Evolutionary conservation across 2,329 filamentous ascomycete genomes (phyloP).

Genomic region (Microdochium bolleyi): DNA sequence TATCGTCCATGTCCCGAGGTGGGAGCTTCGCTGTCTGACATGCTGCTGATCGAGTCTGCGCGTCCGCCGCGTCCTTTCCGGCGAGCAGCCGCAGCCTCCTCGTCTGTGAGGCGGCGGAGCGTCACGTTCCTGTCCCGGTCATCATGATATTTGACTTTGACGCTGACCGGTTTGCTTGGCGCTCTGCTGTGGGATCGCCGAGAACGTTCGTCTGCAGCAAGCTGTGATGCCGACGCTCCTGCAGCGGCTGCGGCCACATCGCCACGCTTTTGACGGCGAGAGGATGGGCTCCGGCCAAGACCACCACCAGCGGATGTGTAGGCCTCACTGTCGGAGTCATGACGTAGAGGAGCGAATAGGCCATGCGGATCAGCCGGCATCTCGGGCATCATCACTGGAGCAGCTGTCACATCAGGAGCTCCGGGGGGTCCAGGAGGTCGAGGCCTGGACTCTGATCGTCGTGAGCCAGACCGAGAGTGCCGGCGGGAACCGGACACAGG

Average conservation of each 20-base stretch:
- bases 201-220: constrained; percentile 33
- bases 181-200: constrained; percentile 29
- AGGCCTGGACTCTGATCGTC: constrained; percentile 1
- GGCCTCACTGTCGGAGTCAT: constrained; percentile 33
- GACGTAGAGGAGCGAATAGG: constrained; percentile 23
- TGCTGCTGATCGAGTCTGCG: constrained; percentile 44
- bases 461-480: neutral
- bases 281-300: constrained; percentile 33
- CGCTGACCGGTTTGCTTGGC: constrained; percentile 41
- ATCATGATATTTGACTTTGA: constrained; percentile 53
- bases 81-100: constrained; percentile 41
- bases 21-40: constrained; percentile 48
- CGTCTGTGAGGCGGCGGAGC: constrained; percentile 51
- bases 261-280: constrained; percentile 35
- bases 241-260: constrained; percentile 39
- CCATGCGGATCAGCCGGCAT: constrained; percentile 47
- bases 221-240: constrained; percentile 34
- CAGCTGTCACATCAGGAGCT: constrained; percentile 7
- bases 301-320: constrained; percentile 31
- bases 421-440: too few species aligned
- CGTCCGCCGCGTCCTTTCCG: constrained; percentile 30
- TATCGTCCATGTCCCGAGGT: constrained; percentile 37
- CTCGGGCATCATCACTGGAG: constrained; percentile 38
- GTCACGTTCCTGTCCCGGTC: constrained; percentile 55
- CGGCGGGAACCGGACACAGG: neutral